Evolutionary conservation across 345 rosid species (phyloP), one percentile per base, ranked within the genome.

Genomic region (Psidium friedrichsthalianum): DNA sequence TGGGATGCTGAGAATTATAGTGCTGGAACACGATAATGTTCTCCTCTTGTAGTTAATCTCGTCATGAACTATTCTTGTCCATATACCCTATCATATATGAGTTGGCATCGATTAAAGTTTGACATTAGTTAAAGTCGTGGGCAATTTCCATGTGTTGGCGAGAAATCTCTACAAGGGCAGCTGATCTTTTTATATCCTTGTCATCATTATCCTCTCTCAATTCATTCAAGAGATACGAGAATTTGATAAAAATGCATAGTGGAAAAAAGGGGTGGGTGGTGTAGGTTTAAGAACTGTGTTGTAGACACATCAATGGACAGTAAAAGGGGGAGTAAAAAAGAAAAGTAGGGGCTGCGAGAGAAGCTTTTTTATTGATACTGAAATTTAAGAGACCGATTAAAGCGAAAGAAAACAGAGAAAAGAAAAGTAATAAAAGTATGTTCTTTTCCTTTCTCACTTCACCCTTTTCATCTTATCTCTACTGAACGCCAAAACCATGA

Each of bases 251-350:
- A 21, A 55, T 55, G 57, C 57, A 55, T 55, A 21, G 25, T 21
- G 57, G 57, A 20, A 20, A 20, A 20, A 55, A 21, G 57, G 57
- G 25, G 8, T 69, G 40, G 80, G 25, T 32, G 78, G 24, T 36
- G 80, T 69, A 69, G 80, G 47, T 69, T 69, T 69, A 69, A 82
- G 42, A 82, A 82, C 24, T 49, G 20, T 82, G 83, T 51, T 82
- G 83, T 82, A 82, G 83, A 82, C 83, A 82, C 83, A 82, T 82
- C 83, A 82, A 22, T 82, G 83, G 83, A 25, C 83, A 49, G 55
- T 82, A 82, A 82, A 82, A 82, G 83, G 24, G 57, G 42, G 83
- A 22, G 83, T 32, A 82, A 82, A 82, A n/a, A 82, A 49, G 83
- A 49, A 82, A 82, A 54, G 56, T 49, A 6, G 25, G n/a, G 83